A percentile compares a stretch with the other conserved stretches of the same genome.
Conservation (phyloP, 495 filamentous ascomycete species). For the Penicillium tannophilum region DNA sequence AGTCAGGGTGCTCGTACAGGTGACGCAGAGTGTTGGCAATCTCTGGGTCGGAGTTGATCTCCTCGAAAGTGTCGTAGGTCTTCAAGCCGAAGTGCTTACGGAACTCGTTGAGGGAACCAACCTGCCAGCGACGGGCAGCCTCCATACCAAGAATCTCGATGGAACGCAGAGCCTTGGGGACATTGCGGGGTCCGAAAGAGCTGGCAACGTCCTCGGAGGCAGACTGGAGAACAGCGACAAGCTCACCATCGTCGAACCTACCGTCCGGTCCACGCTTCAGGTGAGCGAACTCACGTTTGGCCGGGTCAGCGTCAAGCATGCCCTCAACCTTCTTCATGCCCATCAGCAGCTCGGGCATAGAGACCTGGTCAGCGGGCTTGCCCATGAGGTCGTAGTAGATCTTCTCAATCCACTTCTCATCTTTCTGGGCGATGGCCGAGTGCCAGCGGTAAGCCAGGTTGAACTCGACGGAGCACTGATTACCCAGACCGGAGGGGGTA, state of each 20-base stretch:
- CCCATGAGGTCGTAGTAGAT: constrained; percentile 57
- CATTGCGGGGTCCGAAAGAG: constrained; percentile 59
- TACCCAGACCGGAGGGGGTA: constrained; percentile 67
- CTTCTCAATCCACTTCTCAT: constrained; percentile 67
- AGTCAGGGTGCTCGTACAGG: constrained; percentile 63
- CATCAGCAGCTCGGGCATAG: constrained; percentile 52
- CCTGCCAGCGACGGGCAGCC: constrained; percentile 61
- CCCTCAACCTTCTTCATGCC: constrained; percentile 55
- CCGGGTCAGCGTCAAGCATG: constrained; percentile 51
- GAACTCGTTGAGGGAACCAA: constrained; percentile 65
- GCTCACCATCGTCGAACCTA: constrained; percentile 61
- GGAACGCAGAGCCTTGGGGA: constrained; percentile 58
- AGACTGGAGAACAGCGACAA: constrained; percentile 60
- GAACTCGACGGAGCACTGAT: constrained; percentile 73
- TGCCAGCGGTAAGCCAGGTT: constrained; percentile 76
- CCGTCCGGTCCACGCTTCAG: constrained; percentile 58
- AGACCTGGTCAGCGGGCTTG: constrained; percentile 57
- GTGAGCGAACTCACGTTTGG: constrained; percentile 59
- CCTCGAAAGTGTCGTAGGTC: constrained; percentile 60
- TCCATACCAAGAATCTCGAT: constrained; percentile 64
- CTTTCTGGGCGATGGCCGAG: constrained; percentile 60
- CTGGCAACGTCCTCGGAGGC: constrained; percentile 63
- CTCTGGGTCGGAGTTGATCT: constrained; percentile 61
- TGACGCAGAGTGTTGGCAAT: constrained; percentile 54
- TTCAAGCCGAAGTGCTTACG: constrained; percentile 61